Conservation (phyloP, 768 basidiomycete species). For the Lactarius tabidus region DNA sequence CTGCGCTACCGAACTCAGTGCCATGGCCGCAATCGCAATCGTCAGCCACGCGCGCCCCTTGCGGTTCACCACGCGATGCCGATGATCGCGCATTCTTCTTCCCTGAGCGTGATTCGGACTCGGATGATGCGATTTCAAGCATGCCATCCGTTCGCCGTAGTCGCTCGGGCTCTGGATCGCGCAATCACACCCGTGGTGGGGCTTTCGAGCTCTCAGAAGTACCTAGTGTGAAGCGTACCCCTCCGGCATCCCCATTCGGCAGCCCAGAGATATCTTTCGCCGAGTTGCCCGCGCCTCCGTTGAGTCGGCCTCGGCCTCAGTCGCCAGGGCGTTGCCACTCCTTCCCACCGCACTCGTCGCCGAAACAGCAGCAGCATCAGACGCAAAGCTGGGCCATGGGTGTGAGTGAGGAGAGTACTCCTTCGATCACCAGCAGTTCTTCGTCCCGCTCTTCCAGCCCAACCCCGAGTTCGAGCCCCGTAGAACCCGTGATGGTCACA, state of each 20-base stretch:
- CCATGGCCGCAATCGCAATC: conserved; percentile 35
- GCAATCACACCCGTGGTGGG: conserved; percentile 22
- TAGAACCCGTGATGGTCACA: neutral
- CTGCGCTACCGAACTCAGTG: conserved; percentile 36
- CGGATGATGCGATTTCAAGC: conserved; percentile 18
- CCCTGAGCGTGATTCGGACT: conserved; percentile 20
- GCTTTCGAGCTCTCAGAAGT: conserved; percentile 8
- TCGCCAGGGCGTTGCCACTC: conserved; percentile 18
- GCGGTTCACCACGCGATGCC: conserved; percentile 12
- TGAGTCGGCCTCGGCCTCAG: conserved; percentile 11
- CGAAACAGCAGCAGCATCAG: neutral
- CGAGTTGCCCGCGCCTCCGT: neutral
- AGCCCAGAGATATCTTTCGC: conserved; percentile 7
- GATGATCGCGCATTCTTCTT: neutral
- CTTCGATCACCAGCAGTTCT: conserved; percentile 22
- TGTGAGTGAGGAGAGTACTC: conserved; percentile 22
- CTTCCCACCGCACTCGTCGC: conserved; percentile 21
- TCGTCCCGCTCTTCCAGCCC: conserved; percentile 20
- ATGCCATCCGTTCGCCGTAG: conserved; percentile 18
- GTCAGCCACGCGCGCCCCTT: neutral
- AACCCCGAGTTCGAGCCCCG: conserved; percentile 17
- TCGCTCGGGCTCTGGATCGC: conserved; percentile 5
- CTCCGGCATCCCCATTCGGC: conserved; percentile 19
- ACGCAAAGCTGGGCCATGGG: conserved; percentile 2
- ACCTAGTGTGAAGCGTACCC: conserved; percentile 16